phyloP scores from a whole-genome alignment of 106 monocot genomes.

The Posidonia australis region DNA sequence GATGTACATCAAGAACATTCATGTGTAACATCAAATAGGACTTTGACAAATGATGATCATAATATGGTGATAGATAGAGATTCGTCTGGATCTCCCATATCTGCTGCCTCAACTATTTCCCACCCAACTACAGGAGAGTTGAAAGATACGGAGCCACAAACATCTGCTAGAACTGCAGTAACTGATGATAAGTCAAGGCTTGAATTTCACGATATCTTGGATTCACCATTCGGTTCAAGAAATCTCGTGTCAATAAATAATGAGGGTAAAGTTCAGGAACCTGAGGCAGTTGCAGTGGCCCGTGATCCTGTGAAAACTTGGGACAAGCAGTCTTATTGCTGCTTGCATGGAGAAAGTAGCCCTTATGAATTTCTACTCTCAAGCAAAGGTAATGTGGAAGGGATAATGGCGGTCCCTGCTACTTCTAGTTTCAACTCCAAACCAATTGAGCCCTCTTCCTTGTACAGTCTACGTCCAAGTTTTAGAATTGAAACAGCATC shows the following conservation, averaged over 20 bases:
- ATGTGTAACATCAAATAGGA: slow-evolving; percentile 27
- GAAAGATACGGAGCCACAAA: slow-evolving; percentile 5
- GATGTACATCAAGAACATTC: slow-evolving; percentile 43
- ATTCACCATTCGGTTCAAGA: background rate
- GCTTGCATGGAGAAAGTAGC: slow-evolving; percentile 33
- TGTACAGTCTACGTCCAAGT: slow-evolving; percentile 18
- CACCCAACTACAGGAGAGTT: slow-evolving; percentile 15
- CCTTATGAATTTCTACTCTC: slow-evolving; percentile 9
- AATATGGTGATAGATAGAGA: slow-evolving; percentile 19
- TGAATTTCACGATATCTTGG: background rate
- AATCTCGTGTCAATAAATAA: slow-evolving; percentile 1
- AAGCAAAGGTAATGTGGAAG: slow-evolving; percentile 2
- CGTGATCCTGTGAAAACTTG: slow-evolving; percentile 1
- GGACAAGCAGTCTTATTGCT: slow-evolving; percentile 21
- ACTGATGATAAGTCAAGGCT: slow-evolving; percentile 1
- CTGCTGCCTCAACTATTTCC: slow-evolving; percentile 34
- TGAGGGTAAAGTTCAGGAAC: slow-evolving; percentile 3
- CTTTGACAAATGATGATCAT: slow-evolving; percentile 7
- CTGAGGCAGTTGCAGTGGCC: background rate
- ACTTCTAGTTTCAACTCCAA: slow-evolving; percentile 14
- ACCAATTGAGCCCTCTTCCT: slow-evolving; percentile 6
- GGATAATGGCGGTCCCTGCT: background rate
- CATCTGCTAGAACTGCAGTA: background rate
- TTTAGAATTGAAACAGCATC: background rate
- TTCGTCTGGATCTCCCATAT: slow-evolving; percentile 30